Evolutionary conservation across 805 yeast genomes (phyloP).

Genomic region (Schizosaccharomyces cryophilus): DNA sequence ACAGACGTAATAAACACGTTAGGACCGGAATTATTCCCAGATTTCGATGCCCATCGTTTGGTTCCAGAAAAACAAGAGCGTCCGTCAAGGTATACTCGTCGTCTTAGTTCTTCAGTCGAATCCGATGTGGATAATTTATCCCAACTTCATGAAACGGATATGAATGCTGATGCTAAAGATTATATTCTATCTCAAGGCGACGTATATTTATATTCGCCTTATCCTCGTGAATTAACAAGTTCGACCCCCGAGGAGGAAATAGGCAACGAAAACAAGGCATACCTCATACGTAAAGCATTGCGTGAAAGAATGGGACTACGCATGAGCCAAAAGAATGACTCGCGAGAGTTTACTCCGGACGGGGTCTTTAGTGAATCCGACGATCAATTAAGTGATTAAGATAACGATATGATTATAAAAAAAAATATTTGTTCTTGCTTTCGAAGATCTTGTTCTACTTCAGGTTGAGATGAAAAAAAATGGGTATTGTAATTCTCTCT

Average conservation of each 20-base stretch:
- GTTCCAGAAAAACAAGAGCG: background rate
- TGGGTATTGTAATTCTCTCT: no score
- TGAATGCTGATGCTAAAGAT: background rate
- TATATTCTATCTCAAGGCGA: background rate
- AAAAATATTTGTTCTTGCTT: no score
- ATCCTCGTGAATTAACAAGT: background rate
- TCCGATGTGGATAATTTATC: background rate
- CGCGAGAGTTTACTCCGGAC: background rate
- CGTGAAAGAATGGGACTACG: background rate
- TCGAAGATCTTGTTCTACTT: no score
- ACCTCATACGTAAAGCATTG: background rate
- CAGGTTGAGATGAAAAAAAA: no score
- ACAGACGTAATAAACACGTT: conserved; percentile 55
- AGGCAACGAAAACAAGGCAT: background rate
- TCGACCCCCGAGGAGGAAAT: background rate
- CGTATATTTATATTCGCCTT: background rate
- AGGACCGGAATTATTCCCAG: conserved; percentile 73
- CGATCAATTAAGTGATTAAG: background rate
- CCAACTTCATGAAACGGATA: background rate
- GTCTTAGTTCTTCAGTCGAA: background rate
- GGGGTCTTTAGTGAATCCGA: background rate
- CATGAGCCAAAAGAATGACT: background rate
- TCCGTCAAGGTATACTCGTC: background rate
- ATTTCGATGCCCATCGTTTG: conserved; percentile 25
- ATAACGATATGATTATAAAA: no score